Base-by-base conservation (phyloP, 1,284 basidiomycete species). In the Ganoderma resinaceum region DNA sequence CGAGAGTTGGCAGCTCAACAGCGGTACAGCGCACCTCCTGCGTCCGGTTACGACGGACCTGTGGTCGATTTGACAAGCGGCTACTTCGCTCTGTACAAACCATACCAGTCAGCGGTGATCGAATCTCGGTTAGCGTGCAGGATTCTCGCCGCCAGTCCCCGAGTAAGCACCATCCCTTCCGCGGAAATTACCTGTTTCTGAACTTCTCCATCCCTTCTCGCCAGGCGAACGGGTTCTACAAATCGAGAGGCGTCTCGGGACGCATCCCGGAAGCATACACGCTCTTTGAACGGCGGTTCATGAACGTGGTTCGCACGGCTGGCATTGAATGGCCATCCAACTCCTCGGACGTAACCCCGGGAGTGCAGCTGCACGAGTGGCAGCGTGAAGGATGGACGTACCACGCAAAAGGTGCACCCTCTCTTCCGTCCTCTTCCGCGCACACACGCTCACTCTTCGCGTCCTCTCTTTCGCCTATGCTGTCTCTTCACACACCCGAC, bases 251-350 rank as follows among this genome's bases (percentile, higher is more conserved):
- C 1, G 82, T 98, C 20, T 98, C 96, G 9, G 91, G 95, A 20
- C 89, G 95, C 68, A 96, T 99, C 72, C 98, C 98, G 5, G 96
- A 97, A 76, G 97, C 92, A 0, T 99, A 99, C 78, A 98, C 96
- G 0, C 81, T 95, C 35, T 86, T 97, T 61, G 95, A 98, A 78
- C 87, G 91, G 68, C 85, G 88, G 43, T 98, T 98, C 78, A 95
- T 96, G 90, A 80, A 80, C 42, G 89, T 91, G 31, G 89, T 94
- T 38, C 80, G 81, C 59, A 78, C 76, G 60, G 84, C 86, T 29
- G 86, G 85, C 33, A 80, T 88, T 68, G 78, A 80, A 16, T 89
- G 89, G 86, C 38, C 67, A 33, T 59, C 62, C 33, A 53, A 38
- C 4, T 72, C 79, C 65, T 73, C 74, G 43, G 69, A 75, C 26